A percentile compares a stretch with the other conserved stretches of the same genome.
These are phyloP conservation scores for Panaeolus cyanescens DNA, from an alignment of 768 basidiomycete species.

Conservation along the genomic window DNA sequence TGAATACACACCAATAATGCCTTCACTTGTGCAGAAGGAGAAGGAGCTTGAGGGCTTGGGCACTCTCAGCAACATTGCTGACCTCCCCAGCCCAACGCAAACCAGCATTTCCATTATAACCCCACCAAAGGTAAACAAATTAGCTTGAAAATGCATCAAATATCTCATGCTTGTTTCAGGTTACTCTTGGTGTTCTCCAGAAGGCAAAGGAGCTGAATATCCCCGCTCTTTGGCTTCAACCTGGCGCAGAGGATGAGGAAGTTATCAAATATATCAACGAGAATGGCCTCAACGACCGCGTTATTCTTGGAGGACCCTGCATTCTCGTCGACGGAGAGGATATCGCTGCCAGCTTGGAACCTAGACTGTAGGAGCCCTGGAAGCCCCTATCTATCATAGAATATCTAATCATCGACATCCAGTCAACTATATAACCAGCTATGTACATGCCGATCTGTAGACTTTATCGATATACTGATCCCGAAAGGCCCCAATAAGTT, in stretches of 20 bases:
- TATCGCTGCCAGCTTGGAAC: conserved; percentile 36
- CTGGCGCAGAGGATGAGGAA: conserved; percentile 73
- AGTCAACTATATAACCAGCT: too few relatives aligned
- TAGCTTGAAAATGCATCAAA: neutral
- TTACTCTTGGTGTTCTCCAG: conserved; percentile 69
- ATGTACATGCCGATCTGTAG: too few relatives aligned
- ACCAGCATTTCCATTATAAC: conserved; percentile 84
- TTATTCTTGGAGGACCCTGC: conserved; percentile 85
- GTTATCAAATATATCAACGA: conserved; percentile 69
- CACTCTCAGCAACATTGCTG: conserved; percentile 55
- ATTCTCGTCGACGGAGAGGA: conserved; percentile 77
- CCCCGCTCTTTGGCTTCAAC: conserved; percentile 88
- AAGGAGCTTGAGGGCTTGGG: conserved; percentile 65
- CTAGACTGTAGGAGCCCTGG: neutral
- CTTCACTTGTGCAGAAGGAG: conserved; percentile 52
- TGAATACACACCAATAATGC: conserved; percentile 5
- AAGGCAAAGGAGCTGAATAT: conserved; percentile 69
- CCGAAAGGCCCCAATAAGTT: too few relatives aligned
- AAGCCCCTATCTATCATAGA: neutral
- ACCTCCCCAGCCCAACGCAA: conserved; percentile 58
- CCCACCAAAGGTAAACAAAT: conserved; percentile 57
- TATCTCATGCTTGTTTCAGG: conserved; percentile 34
- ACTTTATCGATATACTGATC: too few relatives aligned
- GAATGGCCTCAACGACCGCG: conserved; percentile 61
- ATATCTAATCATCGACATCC: neutral